Percentiles rank a stretch among this genome's conserved stretches.
phyloP scores from a whole-genome alignment of 257 asterid species.

The Rauvolfia tetraphylla region DNA sequence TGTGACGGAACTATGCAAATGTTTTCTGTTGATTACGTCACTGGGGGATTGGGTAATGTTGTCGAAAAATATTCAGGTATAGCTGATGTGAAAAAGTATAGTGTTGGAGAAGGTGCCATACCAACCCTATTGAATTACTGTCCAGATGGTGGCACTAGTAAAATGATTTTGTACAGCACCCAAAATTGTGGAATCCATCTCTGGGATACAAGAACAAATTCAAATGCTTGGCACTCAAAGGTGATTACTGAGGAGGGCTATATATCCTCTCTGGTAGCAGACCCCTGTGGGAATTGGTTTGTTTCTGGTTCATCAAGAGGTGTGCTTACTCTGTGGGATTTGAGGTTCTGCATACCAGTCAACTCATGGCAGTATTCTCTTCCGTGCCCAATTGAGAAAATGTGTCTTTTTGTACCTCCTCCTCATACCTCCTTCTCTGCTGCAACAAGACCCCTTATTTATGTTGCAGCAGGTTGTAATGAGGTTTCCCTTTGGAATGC shows the following conservation, averaged over 20 bases:
- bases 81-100: constrained; percentile 64
- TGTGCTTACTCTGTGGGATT: constrained; percentile 95
- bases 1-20: constrained; percentile 86
- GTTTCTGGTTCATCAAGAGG: constrained; percentile 98
- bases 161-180: constrained; percentile 77
- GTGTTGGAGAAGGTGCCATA: constrained; percentile 79
- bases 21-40: constrained; percentile 88
- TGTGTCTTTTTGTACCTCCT: constrained; percentile 95
- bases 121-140: constrained; percentile 80
- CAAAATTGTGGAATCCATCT: constrained; percentile 90
- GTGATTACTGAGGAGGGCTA: constrained; percentile 88
- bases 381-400: constrained; percentile 80
- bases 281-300: constrained; percentile 98
- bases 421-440: constrained; percentile 68
- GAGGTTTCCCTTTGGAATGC: constrained; percentile 99
- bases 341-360: constrained; percentile 95
- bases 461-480: constrained; percentile 96
- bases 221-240: constrained; percentile 76
- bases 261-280: constrained; percentile 79
- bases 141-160: constrained; percentile 62
- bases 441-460: constrained; percentile 88
- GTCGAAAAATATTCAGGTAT: constrained; percentile 95
- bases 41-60: constrained; percentile 91
- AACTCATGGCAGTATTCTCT: constrained; percentile 87
- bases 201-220: constrained; percentile 79